Conservation (phyloP, 495 filamentous ascomycete genomes). For the Neurospora terricola region DNA sequence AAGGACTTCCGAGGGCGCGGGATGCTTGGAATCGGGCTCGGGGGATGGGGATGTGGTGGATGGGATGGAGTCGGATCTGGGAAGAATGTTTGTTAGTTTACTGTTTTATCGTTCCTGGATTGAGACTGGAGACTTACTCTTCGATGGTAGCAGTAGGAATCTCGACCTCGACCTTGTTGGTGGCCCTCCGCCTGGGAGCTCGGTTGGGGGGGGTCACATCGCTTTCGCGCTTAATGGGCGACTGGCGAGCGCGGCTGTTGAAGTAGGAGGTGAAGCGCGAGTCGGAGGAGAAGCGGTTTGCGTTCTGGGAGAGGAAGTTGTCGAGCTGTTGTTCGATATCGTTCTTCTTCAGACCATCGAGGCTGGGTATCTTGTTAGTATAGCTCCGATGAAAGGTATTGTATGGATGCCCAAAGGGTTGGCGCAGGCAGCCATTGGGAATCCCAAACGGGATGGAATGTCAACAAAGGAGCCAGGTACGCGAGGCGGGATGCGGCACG, state of each 20-base stretch:
- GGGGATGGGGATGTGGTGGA: background rate
- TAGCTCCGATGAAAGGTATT: background rate
- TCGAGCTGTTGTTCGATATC: slow-evolving; percentile 76
- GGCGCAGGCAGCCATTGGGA: background rate
- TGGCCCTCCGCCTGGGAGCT: slow-evolving; percentile 33
- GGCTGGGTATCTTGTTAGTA: slow-evolving; percentile 34
- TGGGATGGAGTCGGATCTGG: background rate
- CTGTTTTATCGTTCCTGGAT: slow-evolving; percentile 5
- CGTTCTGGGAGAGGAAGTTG: slow-evolving; percentile 59
- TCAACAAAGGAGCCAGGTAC: background rate
- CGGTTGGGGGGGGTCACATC: slow-evolving; percentile 14
- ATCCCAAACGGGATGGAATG: background rate
- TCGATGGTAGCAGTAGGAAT: slow-evolving; percentile 10
- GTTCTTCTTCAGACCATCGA: slow-evolving; percentile 60
- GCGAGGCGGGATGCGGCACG: background rate
- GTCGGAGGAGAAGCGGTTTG: slow-evolving; percentile 48
- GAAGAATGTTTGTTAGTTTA: background rate
- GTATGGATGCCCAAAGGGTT: background rate
- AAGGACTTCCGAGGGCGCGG: background rate
- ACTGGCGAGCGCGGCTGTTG: slow-evolving; percentile 49
- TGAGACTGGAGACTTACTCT: slow-evolving; percentile 27
- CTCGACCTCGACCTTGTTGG: slow-evolving; percentile 38
- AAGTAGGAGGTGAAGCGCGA: slow-evolving; percentile 67
- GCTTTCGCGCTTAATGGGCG: slow-evolving; percentile 66
- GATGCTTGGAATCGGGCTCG: slow-evolving; percentile 1